Base-by-base conservation (phyloP, 768 basidiomycete species). In the Cytidiella melzeri region DNA sequence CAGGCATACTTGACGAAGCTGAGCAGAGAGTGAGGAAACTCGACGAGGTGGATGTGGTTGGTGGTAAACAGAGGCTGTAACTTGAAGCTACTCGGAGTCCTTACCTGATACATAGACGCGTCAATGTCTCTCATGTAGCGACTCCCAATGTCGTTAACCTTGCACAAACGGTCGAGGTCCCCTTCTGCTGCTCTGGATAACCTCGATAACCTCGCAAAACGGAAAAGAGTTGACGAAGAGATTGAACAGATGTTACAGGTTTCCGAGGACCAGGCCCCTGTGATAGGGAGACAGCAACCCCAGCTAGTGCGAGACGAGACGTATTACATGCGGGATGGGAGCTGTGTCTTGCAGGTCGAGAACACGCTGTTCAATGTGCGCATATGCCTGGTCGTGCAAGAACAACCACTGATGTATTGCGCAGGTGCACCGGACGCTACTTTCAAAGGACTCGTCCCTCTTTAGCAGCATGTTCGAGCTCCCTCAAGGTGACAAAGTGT, bases 391-490 rank as follows among this genome's bases (percentile, higher is more conserved):
- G 13, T 18, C 15, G 21, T 36, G 34, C 10, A 13, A 15, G 18
- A 18, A 36, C 6, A 12, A n/a, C 45, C 11, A 12, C 34, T n/a
- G n/a, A n/a, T n/a, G n/a, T n/a, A n/a, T 7, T 23, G 3, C 42
- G 5, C 28, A 55, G 55, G 47, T 55, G 5, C 55, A 55, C 34
- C 51, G 48, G 6, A 41, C 55, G 11, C 40, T 52, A 12, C 47
- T 55, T 3, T 39, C 51, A 7, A 55, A 51, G 38, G 54, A 55
- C 34, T 34, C 36, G 25, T 83, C 83, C 13, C 78, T 76, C 30
- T 90, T 90, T 58, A 62, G 70, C 21, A 67, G 77, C 3, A 76
- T 87, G 73, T 88, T 90, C 59, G 71, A 75, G 4, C 66, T 89
- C 20, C 86, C 87, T 3, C 77, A 80, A 60, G 82, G 78, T 2